A percentile compares a stretch with the other conserved stretches of the same genome.
Evolutionary conservation across 1,284 basidiomycete genomes (phyloP).

Genomic region (Ustilago shanxiensis): DNA sequence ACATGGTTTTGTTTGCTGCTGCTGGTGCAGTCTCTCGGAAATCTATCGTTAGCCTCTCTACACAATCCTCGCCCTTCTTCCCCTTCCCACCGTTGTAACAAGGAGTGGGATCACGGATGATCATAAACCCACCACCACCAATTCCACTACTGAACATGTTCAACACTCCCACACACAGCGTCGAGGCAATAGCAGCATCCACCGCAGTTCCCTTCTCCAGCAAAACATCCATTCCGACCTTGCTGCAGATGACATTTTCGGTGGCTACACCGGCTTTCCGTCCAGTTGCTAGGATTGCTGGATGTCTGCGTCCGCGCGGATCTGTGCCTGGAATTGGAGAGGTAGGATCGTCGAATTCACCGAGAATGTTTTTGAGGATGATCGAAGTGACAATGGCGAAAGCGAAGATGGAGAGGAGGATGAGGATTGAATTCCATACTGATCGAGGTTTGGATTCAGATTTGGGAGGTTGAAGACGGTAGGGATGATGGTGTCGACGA

Average conservation of each 20-base stretch:
- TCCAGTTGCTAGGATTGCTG: constrained; percentile 47
- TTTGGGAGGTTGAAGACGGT: background rate
- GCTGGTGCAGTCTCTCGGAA: constrained; percentile 72
- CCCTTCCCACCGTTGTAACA: constrained; percentile 72
- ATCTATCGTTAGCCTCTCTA: constrained; percentile 70
- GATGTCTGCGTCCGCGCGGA: constrained; percentile 43
- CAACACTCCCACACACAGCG: constrained; percentile 71
- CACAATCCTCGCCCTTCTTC: constrained; percentile 20
- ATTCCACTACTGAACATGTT: constrained; percentile 71
- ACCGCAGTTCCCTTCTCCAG: constrained; percentile 87
- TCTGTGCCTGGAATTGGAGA: constrained; percentile 9
- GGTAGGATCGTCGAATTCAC: constrained; percentile 30
- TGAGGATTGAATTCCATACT: constrained; percentile 36
- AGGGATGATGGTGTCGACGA: background rate
- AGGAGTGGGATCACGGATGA: constrained; percentile 71
- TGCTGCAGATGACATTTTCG: constrained; percentile 53
- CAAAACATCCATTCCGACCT: constrained; percentile 62
- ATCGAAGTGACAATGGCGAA: constrained; percentile 41
- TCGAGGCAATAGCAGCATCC: constrained; percentile 81
- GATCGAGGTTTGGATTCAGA: constrained; percentile 12
- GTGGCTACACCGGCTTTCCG: constrained; percentile 56
- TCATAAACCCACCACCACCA: constrained; percentile 69
- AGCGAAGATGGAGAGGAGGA: constrained; percentile 44
- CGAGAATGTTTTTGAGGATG: constrained; percentile 43
- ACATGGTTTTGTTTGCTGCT: constrained; percentile 71